Evolutionary conservation across 2,329 filamentous ascomycete species (phyloP).

Genomic region (Magnaporthales sp.): DNA sequence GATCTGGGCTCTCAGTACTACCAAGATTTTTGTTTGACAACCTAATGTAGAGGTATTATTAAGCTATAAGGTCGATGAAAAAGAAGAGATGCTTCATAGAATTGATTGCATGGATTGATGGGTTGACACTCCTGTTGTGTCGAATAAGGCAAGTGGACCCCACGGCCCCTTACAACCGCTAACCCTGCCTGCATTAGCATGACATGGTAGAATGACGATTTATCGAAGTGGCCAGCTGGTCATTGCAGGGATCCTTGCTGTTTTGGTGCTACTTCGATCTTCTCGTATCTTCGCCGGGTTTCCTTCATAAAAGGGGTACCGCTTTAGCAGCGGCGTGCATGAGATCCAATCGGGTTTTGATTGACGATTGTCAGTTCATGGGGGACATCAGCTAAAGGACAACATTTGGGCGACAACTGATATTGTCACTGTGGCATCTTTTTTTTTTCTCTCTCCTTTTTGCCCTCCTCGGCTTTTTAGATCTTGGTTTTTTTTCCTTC

Average conservation of each 20-base stretch:
- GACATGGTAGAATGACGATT: neutral
- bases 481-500: neutral
- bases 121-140: neutral
- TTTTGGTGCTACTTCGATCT: neutral
- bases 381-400: neutral
- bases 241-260: slow-evolving; percentile 11
- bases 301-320: neutral
- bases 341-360: neutral
- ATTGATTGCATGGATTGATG: too few species aligned
- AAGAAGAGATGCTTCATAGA: too few species aligned
- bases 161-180: neutral
- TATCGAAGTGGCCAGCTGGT: slow-evolving; percentile 17
- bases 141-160: neutral
- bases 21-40: too few species aligned
- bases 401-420: neutral
- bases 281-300: neutral
- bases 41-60: too few species aligned
- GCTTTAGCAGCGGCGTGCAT: neutral
- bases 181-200: neutral
- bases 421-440: neutral
- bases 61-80: too few species aligned
- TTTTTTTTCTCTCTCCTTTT: neutral
- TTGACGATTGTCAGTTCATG: neutral
- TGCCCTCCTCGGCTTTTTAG: neutral
- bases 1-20: too few species aligned